Evolutionary conservation across 805 yeast genomes (phyloP), one percentile per base, ranked within the genome.

Genomic region (Torulaspora quercuum): DNA sequence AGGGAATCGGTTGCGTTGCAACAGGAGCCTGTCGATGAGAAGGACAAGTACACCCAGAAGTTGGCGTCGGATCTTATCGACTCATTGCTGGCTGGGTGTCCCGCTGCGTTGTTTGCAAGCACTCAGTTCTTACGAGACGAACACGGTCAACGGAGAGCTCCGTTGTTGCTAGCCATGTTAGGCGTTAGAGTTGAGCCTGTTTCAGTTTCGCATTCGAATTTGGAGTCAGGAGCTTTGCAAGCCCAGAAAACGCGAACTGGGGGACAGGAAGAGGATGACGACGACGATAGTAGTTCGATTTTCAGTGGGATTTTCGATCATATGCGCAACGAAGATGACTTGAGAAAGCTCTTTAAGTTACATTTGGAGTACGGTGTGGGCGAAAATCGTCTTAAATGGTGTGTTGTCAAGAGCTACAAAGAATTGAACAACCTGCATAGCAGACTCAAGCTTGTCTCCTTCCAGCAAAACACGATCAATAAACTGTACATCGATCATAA

Each of bases 351-450:
- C 36, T 82, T 75, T 48, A 68, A 74, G 41, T 65, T 92, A n/a
- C 84, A 82, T 32, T 66, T 92, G 29, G 95, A 89, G 55, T 92
- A 92, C 54, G 98, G 97, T 5, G 76, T 88, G 20, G 95, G 95
- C 2, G 75, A 78, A 5, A 76, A 80, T 38, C 64, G 88, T 36
- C 65, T 88, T 49, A 75, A 76, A 49, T 92, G 98, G 98, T 68
- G 80, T 1, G 75, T 92, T 5, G 69, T 76, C 18, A 82, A 81
- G 50, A 81, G 78, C 14, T 75, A 80, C 31, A 76, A 78, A 49
- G 95, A 88, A 44, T 67, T 92, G 27, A 63, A 75, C n/a, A 70
- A 69, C 16, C 67, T 90, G 37, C 94, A 89, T 57, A 74, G 82
- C 12, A 72, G 76, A 37, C 65, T 89, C 44, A 80, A 77, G 53